Conservation (phyloP, 495 filamentous ascomycete species). For the Thozetella sp. region DNA sequence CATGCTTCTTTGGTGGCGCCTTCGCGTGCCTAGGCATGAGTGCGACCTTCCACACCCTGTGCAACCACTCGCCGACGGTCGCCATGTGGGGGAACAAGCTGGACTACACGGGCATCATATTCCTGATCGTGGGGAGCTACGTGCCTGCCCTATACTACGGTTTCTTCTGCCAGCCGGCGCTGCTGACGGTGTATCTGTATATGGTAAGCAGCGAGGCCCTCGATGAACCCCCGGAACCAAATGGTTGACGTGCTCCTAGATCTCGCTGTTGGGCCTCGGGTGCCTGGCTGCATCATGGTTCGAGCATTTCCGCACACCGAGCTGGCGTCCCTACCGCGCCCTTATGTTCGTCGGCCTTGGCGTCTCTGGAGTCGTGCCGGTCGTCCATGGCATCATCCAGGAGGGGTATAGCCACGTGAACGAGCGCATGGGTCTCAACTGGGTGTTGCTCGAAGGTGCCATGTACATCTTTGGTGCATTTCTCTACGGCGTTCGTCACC, state of each 20-base stretch:
- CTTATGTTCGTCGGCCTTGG: conserved; percentile 92
- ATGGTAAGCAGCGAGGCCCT: conserved; percentile 53
- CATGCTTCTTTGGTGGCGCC: conserved; percentile 79
- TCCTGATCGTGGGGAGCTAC: conserved; percentile 85
- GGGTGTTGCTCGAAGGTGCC: conserved; percentile 74
- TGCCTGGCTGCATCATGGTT: conserved; percentile 76
- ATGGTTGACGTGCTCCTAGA: conserved; percentile 46
- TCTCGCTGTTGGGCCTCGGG: conserved; percentile 71
- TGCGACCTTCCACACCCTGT: conserved; percentile 62
- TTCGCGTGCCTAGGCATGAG: conserved; percentile 81
- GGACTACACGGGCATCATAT: conserved; percentile 91
- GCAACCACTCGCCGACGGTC: conserved; percentile 40
- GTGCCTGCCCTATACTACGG: conserved; percentile 88
- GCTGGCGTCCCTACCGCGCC: conserved; percentile 83
- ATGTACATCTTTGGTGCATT: conserved; percentile 86
- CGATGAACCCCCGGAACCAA: background rate
- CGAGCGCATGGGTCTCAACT: conserved; percentile 77
- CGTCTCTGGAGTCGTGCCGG: conserved; percentile 79
- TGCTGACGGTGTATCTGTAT: conserved; percentile 71
- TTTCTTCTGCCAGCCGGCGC: conserved; percentile 64
- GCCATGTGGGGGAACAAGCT: conserved; percentile 59
- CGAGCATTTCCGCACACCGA: conserved; percentile 79
- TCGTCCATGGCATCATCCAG: conserved; percentile 65
- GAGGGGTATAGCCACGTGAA: conserved; percentile 51
- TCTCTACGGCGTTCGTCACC: conserved; percentile 65